phyloP scores from a whole-genome alignment of 371 early-diverging fungal species.

The Choanephora cucurbitarum region DNA sequence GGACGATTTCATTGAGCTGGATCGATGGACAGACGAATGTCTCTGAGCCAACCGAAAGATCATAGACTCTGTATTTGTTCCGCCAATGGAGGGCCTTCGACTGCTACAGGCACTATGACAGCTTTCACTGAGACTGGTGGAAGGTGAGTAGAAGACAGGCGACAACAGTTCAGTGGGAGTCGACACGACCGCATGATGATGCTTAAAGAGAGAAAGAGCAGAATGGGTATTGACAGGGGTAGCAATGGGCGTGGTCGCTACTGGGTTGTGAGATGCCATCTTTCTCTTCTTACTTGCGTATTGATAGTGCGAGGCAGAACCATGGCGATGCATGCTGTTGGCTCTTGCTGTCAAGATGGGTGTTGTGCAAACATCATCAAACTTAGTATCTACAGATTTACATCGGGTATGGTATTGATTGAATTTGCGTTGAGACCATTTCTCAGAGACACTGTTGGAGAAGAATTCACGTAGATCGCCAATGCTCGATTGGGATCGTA shows the following conservation, averaged over 20 bases:
- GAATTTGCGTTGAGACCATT: conserved; percentile 20
- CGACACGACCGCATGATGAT: background rate
- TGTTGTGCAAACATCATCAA: conserved; percentile 27
- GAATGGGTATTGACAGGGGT: background rate
- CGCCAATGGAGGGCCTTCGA: conserved; percentile 8
- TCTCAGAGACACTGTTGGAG: conserved; percentile 14
- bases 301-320: background rate
- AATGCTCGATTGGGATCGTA: conserved; percentile 23
- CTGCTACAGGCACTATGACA: conserved; percentile 4
- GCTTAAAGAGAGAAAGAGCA: background rate
- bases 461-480: conserved; percentile 22
- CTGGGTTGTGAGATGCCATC: background rate
- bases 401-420: conserved; percentile 20
- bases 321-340: conserved; percentile 12
- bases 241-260: too few relatives aligned
- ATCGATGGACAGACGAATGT: conserved; percentile 7
- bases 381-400: conserved; percentile 21
- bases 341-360: conserved; percentile 24
- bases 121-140: conserved; percentile 7
- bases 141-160: conserved; percentile 4
- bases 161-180: background rate
- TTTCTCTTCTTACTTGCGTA: conserved; percentile 3
- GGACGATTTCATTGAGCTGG: background rate
- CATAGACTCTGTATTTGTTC: conserved; percentile 12
- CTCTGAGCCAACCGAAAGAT: conserved; percentile 19